A percentile compares a stretch with the other conserved stretches of the same genome.
phyloP scores from a whole-genome alignment of 2,329 filamentous ascomycete species.

The Basipetospora chlamydospora region DNA sequence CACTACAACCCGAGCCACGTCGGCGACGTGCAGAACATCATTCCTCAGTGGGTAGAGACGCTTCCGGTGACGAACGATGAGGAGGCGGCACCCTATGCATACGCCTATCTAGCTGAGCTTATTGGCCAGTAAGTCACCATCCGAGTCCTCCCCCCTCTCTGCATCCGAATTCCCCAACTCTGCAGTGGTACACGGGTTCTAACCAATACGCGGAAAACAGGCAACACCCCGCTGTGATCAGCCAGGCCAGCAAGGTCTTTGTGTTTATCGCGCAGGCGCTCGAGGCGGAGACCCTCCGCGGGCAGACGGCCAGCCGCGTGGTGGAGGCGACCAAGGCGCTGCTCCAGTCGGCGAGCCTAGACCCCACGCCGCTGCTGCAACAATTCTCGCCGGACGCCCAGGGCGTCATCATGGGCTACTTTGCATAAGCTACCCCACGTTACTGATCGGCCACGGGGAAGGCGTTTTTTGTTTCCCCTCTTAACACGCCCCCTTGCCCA shows the following conservation, averaged over 20 bases:
- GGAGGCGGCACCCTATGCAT: conserved; percentile 91
- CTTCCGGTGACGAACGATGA: conserved; percentile 89
- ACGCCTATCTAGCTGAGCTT: conserved; percentile 77
- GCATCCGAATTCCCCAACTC: neutral
- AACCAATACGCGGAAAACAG: conserved; percentile 29
- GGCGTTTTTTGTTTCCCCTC: too few species aligned
- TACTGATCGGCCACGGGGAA: too few species aligned
- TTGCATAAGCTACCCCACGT: conserved; percentile 52
- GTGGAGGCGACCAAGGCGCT: conserved; percentile 66
- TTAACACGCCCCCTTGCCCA: too few species aligned
- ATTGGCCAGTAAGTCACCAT: conserved; percentile 72
- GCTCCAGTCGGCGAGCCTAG: conserved; percentile 56
- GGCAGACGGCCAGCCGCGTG: conserved; percentile 64
- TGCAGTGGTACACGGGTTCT: neutral
- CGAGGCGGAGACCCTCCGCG: conserved; percentile 79
- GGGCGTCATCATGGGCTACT: conserved; percentile 63
- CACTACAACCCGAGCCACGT: conserved; percentile 76
- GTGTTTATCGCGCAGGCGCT: conserved; percentile 75
- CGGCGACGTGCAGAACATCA: conserved; percentile 58
- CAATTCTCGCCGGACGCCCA: conserved; percentile 70
- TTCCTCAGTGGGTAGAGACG: conserved; percentile 78
- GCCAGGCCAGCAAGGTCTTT: conserved; percentile 70
- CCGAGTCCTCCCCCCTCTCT: neutral
- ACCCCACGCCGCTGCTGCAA: conserved; percentile 61
- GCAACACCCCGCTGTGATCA: conserved; percentile 68